Percentiles rank a stretch among this genome's conserved stretches.
These are phyloP conservation scores for Dactylonectria macrodidyma DNA, from an alignment of 2,329 filamentous ascomycete species.

Conservation along the genomic window DNA sequence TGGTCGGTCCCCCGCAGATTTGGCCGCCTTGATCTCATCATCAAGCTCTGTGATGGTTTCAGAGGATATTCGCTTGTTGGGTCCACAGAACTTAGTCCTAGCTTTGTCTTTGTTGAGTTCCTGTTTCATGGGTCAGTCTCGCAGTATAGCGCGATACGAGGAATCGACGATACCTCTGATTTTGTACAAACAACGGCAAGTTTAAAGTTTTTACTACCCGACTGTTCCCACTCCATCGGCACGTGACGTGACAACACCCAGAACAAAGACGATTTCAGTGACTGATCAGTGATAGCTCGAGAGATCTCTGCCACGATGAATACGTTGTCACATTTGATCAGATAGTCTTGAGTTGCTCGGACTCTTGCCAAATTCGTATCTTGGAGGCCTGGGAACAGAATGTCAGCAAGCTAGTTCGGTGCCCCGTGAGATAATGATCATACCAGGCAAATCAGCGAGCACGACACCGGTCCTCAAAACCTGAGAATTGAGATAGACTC, in stretches of 20 bases:
- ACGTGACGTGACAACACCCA: constrained; percentile 48
- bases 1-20: constrained; percentile 34
- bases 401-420: not conserved
- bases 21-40: constrained; percentile 46
- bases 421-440: constrained; percentile 8
- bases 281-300: constrained; percentile 51
- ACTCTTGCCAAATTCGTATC: constrained; percentile 55
- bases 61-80: constrained; percentile 37
- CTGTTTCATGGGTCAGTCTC: constrained; percentile 33
- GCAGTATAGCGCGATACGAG: not conserved
- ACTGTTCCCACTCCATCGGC: constrained; percentile 48
- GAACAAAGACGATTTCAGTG: constrained; percentile 51
- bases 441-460: constrained; percentile 54
- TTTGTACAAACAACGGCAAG: constrained; percentile 54
- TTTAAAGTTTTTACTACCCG: constrained; percentile 44
- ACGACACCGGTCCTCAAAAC: constrained; percentile 52
- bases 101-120: constrained; percentile 49
- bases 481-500: constrained; percentile 50
- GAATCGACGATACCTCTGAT: constrained; percentile 42
- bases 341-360: constrained; percentile 52
- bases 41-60: constrained; percentile 45
- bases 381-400: constrained; percentile 41
- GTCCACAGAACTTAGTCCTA: constrained; percentile 47
- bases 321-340: constrained; percentile 53
- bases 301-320: constrained; percentile 54